Evolutionary conservation across 2,329 filamentous ascomycete species (phyloP), one percentile per base, ranked within the genome.

Genomic region (Monosporascus sp.): DNA sequence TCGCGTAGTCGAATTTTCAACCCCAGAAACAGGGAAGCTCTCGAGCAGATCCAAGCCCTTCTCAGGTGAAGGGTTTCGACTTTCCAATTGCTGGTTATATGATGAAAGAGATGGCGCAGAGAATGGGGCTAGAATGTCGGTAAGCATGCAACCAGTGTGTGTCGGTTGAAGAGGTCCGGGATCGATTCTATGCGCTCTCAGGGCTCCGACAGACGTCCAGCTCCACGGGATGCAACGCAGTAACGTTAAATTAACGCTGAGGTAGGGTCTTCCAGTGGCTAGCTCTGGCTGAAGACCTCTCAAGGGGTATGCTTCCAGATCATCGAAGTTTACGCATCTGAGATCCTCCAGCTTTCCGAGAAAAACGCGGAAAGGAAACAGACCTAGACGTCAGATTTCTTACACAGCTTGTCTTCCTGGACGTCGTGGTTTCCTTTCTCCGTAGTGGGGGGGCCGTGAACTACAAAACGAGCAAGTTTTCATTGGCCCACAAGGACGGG

Each of bases 381-480:
- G 38, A 22, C 37, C 46, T 49, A 24, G 48, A 54, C 14, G 38
- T 48, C 51, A 47, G 43, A 52, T 54, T 53, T 50, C 51, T 43
- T 54, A 52, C 31, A 14, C 2, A 2, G 31, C 31, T 11, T 11
- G 31, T 35, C 31, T 35, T 35, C 31, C 31, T 35, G 31, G 55
- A 56, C 53, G 61, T 63, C 56, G 58, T 55, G 55, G 57, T 59
- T 60, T 56, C 49, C 43, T 31, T 46, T 46, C 43, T 46, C 43
- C 43, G 22, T 46, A 58, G 62, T 63, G 22, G 60, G 62, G 63
- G 61, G 58, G 54, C 51, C 56, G 55, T 46, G 43, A 46, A 24
- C 43, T 58, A 24, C 48, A 22, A 59, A 59, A 62, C 72, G 72
- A 75, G 72, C 72, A 75, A 74, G 72, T 75, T 75, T 75, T 72